Conservation (phyloP, 2,329 filamentous ascomycete species). For the Cladosporium sp. region DNA sequence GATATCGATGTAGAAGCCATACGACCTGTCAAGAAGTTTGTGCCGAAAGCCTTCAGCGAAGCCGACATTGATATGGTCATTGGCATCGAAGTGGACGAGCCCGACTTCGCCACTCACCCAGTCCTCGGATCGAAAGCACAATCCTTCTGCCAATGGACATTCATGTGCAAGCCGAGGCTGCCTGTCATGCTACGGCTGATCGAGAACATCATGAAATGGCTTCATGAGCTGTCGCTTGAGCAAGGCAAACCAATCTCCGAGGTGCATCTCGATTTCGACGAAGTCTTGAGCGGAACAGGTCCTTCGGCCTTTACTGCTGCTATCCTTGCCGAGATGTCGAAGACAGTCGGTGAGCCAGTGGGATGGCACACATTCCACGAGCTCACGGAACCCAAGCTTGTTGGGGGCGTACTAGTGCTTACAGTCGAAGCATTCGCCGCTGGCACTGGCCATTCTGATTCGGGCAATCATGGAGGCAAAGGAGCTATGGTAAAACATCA, state of each 20-base stretch:
- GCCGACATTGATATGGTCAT: conserved; percentile 66
- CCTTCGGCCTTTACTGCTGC: conserved; percentile 66
- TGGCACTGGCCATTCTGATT: conserved; percentile 68
- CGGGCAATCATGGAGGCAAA: conserved; percentile 63
- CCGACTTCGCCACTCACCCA: conserved; percentile 59
- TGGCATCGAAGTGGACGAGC: conserved; percentile 68
- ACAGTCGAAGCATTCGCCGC: conserved; percentile 70
- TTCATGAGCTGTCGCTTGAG: conserved; percentile 54
- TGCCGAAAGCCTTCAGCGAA: conserved; percentile 61
- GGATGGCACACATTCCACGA: conserved; percentile 64
- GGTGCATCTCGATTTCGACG: conserved; percentile 65
- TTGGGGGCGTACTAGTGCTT: conserved; percentile 61
- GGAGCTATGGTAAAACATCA: conserved; percentile 69
- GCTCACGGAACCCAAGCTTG: conserved; percentile 60
- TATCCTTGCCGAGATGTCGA: conserved; percentile 61
- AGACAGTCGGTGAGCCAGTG: conserved; percentile 42
- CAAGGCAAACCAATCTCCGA: conserved; percentile 58
- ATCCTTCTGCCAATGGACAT: conserved; percentile 73
- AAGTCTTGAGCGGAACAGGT: conserved; percentile 67
- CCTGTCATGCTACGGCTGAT: conserved; percentile 66
- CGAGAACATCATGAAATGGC: conserved; percentile 65
- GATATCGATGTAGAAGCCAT: conserved; percentile 59
- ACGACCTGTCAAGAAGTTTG: conserved; percentile 53
- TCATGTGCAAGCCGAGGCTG: conserved; percentile 64
- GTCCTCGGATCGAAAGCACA: conserved; percentile 64